A percentile compares a stretch with the other conserved stretches of the same genome.
phyloP scores from a whole-genome alignment of 2,329 filamentous ascomycete genomes.

The Ceratocystis colombiana region DNA sequence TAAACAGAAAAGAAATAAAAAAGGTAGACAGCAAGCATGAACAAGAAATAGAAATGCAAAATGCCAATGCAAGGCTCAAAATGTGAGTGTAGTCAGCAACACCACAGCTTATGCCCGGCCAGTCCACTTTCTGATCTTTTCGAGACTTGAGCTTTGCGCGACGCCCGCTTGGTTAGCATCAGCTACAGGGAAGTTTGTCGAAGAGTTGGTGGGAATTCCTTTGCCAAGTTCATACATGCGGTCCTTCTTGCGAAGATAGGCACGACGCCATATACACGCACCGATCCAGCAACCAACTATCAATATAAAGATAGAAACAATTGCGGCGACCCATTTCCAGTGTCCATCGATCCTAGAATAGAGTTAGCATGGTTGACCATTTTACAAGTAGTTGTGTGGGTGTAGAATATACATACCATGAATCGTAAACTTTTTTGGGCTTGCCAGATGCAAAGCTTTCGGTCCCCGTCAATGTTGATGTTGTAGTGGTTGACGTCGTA shows the following conservation, averaged over 20 bases:
- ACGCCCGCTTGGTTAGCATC: neutral
- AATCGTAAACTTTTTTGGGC: slow-evolving; percentile 18
- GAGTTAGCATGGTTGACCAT: neutral
- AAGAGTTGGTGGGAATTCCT: slow-evolving; percentile 30
- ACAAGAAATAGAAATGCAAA: neutral
- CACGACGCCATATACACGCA: slow-evolving; percentile 61
- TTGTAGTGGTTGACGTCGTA: slow-evolving; percentile 27
- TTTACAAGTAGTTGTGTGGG: neutral
- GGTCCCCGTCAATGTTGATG: slow-evolving; percentile 6
- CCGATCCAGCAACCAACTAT: slow-evolving; percentile 57
- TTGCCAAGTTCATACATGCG: slow-evolving; percentile 43
- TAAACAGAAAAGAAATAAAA: slow-evolving; percentile 5
- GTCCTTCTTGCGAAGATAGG: slow-evolving; percentile 61
- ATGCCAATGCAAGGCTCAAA: neutral
- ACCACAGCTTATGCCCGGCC: slow-evolving; percentile 29
- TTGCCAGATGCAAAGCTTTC: slow-evolving; percentile 2
- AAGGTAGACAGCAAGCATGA: slow-evolving; percentile 1
- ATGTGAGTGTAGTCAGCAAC: no score
- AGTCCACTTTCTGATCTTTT: slow-evolving; percentile 42
- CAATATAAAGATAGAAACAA: slow-evolving; percentile 61
- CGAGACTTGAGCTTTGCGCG: slow-evolving; percentile 25
- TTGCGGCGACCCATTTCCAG: slow-evolving; percentile 72
- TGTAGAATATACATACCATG: slow-evolving; percentile 16
- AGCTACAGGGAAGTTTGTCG: slow-evolving; percentile 26
- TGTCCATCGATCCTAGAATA: slow-evolving; percentile 53